These are phyloP conservation scores for Cordyceps tenuipes DNA, from an alignment of 2,329 filamentous ascomycete species.

Conservation along the genomic window DNA sequence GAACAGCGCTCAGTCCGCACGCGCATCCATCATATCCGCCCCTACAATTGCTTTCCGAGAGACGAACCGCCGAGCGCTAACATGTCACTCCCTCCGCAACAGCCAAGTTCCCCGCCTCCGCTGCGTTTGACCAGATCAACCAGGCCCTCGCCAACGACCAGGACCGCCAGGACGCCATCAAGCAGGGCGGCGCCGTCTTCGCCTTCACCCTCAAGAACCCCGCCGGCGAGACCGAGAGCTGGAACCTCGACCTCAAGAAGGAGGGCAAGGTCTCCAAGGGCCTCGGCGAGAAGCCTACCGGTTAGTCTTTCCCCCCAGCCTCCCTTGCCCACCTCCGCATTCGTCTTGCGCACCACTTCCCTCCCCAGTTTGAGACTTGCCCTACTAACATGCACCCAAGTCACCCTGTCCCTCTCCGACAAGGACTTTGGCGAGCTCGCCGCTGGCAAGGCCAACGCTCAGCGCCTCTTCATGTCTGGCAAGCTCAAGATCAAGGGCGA, in stretches of 20 bases:
- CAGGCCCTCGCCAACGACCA: conserved; percentile 59
- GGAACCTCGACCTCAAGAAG: conserved; percentile 94
- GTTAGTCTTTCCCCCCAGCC: conserved; percentile 38
- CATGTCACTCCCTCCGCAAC: conserved; percentile 23
- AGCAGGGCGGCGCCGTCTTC: conserved; percentile 80
- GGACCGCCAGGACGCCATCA: conserved; percentile 80
- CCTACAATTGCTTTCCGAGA: not conserved
- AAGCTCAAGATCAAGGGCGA: conserved; percentile 98
- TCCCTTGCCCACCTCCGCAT: not conserved
- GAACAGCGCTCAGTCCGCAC: not conserved
- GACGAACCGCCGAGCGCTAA: not conserved
- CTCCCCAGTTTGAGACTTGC: not conserved
- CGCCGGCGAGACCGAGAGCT: conserved; percentile 69
- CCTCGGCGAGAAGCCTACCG: conserved; percentile 69
- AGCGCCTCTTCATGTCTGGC: conserved; percentile 94
- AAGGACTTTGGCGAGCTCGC: conserved; percentile 80
- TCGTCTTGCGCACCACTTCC: no score
- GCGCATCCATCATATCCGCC: not conserved
- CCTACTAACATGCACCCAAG: conserved; percentile 33
- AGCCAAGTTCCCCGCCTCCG: conserved; percentile 85
- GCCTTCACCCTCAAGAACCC: conserved; percentile 89
- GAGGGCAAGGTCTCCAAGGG: conserved; percentile 76
- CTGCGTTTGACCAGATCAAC: conserved; percentile 84
- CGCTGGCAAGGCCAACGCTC: conserved; percentile 81
- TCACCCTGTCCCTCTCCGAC: conserved; percentile 79